These are phyloP conservation scores for Aspergillus cristatus DNA, from an alignment of 495 filamentous ascomycete species.

Conservation along the genomic window DNA sequence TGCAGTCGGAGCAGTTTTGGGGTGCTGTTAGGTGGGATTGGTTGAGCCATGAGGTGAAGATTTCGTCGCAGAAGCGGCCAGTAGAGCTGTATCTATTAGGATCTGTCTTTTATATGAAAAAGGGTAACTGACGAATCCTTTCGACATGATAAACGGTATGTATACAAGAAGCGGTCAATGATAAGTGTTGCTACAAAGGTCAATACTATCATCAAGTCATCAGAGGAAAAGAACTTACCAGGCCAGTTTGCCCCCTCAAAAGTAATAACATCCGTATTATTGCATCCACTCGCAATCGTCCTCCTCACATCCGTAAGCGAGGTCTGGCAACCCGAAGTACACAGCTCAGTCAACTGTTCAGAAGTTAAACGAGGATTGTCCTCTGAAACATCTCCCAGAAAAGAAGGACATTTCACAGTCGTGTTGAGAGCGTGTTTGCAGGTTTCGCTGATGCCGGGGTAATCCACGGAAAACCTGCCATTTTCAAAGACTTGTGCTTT, in stretches of 20 bases:
- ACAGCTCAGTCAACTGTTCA: no score
- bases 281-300: slow-evolving; percentile 1
- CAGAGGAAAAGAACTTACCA: background rate
- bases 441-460: no score
- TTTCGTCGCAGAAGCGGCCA: background rate
- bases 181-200: slow-evolving; percentile 1
- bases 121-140: slow-evolving; percentile 1
- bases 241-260: background rate
- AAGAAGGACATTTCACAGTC: no score
- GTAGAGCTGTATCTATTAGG: background rate
- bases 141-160: slow-evolving; percentile 2
- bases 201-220: no score
- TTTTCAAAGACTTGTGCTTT: no score
- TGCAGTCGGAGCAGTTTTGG: slow-evolving; percentile 8
- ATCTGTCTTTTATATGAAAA: background rate
- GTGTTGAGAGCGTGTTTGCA: no score
- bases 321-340: no score
- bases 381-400: no score
- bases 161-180: slow-evolving; percentile 1
- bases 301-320: background rate
- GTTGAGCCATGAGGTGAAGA: background rate
- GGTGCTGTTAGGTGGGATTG: background rate
- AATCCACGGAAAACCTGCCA: no score
- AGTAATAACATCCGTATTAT: slow-evolving; percentile 1
- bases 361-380: no score